Evolutionary conservation across 2,329 filamentous ascomycete genomes (phyloP).

Genomic region (Coniochaeta hoffmannii): DNA sequence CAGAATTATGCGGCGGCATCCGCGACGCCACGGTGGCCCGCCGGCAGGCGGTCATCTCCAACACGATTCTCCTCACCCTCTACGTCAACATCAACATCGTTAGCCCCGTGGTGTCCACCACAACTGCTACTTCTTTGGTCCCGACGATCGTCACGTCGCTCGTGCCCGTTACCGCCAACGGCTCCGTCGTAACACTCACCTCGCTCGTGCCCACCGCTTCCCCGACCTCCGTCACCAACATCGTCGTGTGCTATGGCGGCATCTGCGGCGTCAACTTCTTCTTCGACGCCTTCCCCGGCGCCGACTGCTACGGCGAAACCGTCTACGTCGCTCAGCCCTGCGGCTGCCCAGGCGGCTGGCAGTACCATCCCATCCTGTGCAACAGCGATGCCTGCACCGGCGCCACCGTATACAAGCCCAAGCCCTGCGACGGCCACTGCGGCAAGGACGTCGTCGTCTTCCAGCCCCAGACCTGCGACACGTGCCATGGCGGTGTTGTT

Average conservation of each 20-base stretch:
- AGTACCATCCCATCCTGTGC: not conserved
- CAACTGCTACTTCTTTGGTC: not conserved
- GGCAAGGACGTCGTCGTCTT: not conserved
- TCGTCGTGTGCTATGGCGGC: not conserved
- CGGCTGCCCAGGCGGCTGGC: not conserved
- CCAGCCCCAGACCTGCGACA: not conserved
- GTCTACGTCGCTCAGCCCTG: not conserved
- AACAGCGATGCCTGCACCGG: not conserved
- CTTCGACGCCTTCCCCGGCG: not conserved
- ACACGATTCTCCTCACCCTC: not conserved
- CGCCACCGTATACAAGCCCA: slow-evolving; percentile 1
- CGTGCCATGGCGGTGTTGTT: slow-evolving; percentile 1
- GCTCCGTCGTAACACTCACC: not conserved
- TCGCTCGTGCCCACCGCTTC: not conserved
- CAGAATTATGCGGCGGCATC: not conserved
- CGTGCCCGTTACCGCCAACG: not conserved
- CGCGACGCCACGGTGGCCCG: not conserved
- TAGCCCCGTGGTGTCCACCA: not conserved
- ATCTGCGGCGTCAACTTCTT: not conserved
- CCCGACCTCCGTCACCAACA: not conserved
- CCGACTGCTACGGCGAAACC: not conserved
- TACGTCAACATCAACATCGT: not conserved
- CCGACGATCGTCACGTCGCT: not conserved
- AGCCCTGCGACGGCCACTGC: not conserved
- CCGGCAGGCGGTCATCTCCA: not conserved